Evolutionary conservation across 805 yeast genomes (phyloP).

Genomic region (Yamadazyma philogaea): DNA sequence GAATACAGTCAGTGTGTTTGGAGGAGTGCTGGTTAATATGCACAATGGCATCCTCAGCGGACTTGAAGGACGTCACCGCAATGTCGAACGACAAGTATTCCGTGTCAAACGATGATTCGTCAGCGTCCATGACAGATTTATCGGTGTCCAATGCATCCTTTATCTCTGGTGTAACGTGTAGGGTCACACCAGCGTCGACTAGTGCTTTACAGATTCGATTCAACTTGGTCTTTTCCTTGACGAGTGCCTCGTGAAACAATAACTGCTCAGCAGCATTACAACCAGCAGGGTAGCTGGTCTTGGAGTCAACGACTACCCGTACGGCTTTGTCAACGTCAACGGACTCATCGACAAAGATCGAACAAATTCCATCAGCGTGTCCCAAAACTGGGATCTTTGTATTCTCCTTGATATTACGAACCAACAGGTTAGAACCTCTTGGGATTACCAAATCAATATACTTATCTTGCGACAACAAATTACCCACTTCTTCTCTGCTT

Average conservation of each 20-base stretch:
- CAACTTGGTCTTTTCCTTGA: constrained; percentile 24
- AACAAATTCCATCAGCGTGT: constrained; percentile 97
- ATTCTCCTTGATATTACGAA: constrained; percentile 75
- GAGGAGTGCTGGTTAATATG: constrained; percentile 93
- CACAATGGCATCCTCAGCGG: constrained; percentile 67
- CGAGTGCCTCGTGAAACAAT: constrained; percentile 51
- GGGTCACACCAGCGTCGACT: constrained; percentile 60
- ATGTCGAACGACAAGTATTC: constrained; percentile 84
- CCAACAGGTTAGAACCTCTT: constrained; percentile 94
- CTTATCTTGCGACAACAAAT: constrained; percentile 76
- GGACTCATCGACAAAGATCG: constrained; percentile 74
- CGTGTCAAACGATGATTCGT: constrained; percentile 67
- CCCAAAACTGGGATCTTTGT: constrained; percentile 97
- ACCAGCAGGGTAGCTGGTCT: constrained; percentile 98
- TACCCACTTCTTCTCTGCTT: constrained; percentile 87
- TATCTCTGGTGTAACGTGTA: constrained; percentile 62
- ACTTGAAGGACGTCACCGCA: constrained; percentile 62
- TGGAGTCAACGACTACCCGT: constrained; percentile 76
- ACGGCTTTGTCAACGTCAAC: constrained; percentile 79
- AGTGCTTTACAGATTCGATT: constrained; percentile 20
- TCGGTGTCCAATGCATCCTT: constrained; percentile 26
- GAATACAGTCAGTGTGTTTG: constrained; percentile 90
- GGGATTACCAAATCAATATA: constrained; percentile 96
- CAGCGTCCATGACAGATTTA: constrained; percentile 40
- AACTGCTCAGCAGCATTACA: constrained; percentile 95